A percentile compares a stretch with the other conserved stretches of the same genome.
These are phyloP conservation scores for Oryza longistaminata DNA, from an alignment of 176 grass and related monocot genomes.

Conservation along the genomic window DNA sequence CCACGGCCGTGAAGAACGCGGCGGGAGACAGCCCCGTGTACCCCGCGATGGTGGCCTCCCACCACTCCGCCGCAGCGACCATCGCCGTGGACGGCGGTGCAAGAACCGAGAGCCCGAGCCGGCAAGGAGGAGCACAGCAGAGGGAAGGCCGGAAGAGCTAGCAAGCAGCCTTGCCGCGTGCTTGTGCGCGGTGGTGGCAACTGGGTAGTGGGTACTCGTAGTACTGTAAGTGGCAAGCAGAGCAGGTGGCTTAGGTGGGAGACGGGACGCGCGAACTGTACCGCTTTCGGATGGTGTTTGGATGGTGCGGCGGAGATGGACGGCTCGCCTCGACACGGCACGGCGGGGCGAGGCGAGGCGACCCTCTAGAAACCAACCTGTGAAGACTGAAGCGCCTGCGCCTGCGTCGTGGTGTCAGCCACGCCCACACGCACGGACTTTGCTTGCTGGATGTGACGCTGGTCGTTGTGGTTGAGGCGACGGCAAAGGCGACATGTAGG, in stretches of 20 bases:
- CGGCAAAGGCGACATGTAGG: neutral
- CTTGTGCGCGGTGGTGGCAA: neutral
- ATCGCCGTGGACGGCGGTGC: neutral
- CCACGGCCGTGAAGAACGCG: slow-evolving; percentile 52
- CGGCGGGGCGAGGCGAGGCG: neutral
- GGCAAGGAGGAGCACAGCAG: neutral
- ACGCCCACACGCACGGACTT: neutral
- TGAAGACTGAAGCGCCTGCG: no score
- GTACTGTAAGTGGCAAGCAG: neutral
- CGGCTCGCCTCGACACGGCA: neutral
- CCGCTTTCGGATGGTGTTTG: neutral
- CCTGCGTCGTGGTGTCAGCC: neutral
- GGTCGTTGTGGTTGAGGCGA: neutral
- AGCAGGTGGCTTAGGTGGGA: neutral
- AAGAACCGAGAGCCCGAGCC: neutral
- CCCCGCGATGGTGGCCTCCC: slow-evolving; percentile 30
- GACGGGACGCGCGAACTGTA: slow-evolving; percentile 25
- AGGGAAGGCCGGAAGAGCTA: neutral
- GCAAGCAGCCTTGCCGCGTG: neutral
- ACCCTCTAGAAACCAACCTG: neutral
- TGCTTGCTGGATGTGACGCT: neutral
- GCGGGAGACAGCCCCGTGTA: slow-evolving; percentile 55
- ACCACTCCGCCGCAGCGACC: slow-evolving; percentile 36
- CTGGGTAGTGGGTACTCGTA: no score
- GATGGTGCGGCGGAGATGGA: neutral